Percentiles rank a stretch among this genome's conserved stretches.
Conservation (phyloP, 2,329 filamentous ascomycete species). For the Beauveria sp. region DNA sequence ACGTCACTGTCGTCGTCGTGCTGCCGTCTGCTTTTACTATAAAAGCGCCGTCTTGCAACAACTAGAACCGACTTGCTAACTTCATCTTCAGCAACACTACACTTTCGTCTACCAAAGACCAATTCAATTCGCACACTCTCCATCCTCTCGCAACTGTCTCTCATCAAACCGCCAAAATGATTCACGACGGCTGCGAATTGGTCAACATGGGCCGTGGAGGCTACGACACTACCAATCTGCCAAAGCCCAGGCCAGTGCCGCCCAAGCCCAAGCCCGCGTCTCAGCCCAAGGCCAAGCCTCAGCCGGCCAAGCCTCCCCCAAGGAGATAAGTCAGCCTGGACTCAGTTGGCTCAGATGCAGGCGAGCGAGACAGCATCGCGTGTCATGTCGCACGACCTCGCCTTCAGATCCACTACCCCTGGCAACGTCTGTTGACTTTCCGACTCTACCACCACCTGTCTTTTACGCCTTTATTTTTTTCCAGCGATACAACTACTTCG, state of each 20-base stretch:
- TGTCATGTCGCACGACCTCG: constrained; percentile 4
- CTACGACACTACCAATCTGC: constrained; percentile 43
- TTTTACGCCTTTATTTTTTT: constrained; percentile 21
- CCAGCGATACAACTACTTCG: constrained; percentile 26
- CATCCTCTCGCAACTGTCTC: too few relatives aligned
- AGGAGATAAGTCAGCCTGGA: constrained; percentile 19
- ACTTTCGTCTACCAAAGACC: neutral
- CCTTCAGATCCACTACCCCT: constrained; percentile 12
- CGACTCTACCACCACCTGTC: constrained; percentile 13
- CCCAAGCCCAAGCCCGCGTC: constrained; percentile 27
- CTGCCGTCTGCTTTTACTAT: neutral
- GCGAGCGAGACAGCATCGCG: neutral
- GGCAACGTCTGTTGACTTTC: constrained; percentile 16
- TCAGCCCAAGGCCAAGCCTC: neutral
- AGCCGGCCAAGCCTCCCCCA: too few relatives aligned
- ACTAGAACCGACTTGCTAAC: neutral
- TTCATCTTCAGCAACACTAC: neutral
- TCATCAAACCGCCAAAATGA: constrained; percentile 25
- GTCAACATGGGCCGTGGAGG: constrained; percentile 44
- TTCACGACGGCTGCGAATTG: constrained; percentile 25
- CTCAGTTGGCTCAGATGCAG: neutral
- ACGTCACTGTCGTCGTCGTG: neutral
- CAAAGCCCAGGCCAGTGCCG: constrained; percentile 31
- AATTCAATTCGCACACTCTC: neutral
- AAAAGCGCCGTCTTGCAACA: neutral